phyloP scores from a whole-genome alignment of 2,329 filamentous ascomycete species.

The Trichophyton equinum region DNA sequence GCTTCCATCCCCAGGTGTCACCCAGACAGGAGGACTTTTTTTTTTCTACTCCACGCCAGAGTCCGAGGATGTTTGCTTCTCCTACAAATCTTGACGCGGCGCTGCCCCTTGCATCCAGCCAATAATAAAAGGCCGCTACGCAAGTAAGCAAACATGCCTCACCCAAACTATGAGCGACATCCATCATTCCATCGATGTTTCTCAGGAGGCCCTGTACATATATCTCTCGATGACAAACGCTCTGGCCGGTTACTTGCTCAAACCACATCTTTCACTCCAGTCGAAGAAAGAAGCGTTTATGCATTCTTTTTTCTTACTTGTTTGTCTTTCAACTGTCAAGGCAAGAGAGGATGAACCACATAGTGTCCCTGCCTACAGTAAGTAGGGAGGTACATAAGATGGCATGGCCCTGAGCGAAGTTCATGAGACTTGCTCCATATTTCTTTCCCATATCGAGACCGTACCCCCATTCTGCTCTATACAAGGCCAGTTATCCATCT shows the following conservation, averaged over 20 bases:
- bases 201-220: background rate
- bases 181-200: background rate
- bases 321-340: background rate
- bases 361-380: background rate
- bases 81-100: background rate
- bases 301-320: background rate
- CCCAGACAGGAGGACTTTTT: background rate
- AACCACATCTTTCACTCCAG: background rate
- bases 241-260: slow-evolving; percentile 3
- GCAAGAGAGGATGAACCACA: background rate
- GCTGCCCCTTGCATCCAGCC: background rate
- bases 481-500: background rate
- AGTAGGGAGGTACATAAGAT: background rate
- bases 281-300: background rate
- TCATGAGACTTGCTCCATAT: background rate
- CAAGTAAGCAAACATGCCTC: slow-evolving; percentile 4
- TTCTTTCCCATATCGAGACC: background rate
- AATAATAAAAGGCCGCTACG: background rate
- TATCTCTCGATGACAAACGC: slow-evolving; percentile 4
- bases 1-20: background rate
- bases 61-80: slow-evolving; percentile 3
- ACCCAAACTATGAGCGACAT: background rate
- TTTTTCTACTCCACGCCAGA: background rate
- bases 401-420: background rate
- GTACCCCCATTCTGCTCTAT: background rate